phyloP scores from a whole-genome alignment of 2,329 filamentous ascomycete species.

The Setomelanomma holmii region DNA sequence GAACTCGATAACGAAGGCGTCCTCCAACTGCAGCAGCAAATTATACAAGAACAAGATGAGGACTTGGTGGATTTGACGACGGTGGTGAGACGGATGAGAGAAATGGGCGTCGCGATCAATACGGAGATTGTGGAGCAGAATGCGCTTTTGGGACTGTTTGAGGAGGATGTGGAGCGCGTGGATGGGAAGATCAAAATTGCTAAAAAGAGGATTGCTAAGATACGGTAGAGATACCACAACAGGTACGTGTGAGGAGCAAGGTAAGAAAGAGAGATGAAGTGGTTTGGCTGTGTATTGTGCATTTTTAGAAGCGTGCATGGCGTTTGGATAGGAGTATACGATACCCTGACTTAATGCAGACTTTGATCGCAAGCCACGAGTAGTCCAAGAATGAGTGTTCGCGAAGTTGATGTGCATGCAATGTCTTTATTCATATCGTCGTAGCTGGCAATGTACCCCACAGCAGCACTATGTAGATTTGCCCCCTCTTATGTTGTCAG shows the following conservation, averaged over 20 bases:
- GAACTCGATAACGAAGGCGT: conserved; percentile 80
- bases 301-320: no score
- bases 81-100: conserved; percentile 74
- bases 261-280: no score
- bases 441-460: no score
- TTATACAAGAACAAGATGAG: conserved; percentile 77
- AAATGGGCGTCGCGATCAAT: conserved; percentile 79
- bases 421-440: no score
- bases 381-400: no score
- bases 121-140: conserved; percentile 76
- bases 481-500: no score
- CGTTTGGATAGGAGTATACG: no score
- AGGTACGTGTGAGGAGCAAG: no score
- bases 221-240: conserved; percentile 52
- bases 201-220: conserved; percentile 74
- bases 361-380: no score
- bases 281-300: neutral
- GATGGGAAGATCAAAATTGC: conserved; percentile 74
- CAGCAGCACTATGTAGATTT: no score
- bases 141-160: conserved; percentile 72
- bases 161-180: conserved; percentile 70
- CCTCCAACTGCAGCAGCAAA: conserved; percentile 73
- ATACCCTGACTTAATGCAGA: no score
- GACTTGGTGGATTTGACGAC: conserved; percentile 72
- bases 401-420: no score